Evolutionary conservation across 805 yeast genomes (phyloP).

Genomic region (Metschnikowia kunwiensis): DNA sequence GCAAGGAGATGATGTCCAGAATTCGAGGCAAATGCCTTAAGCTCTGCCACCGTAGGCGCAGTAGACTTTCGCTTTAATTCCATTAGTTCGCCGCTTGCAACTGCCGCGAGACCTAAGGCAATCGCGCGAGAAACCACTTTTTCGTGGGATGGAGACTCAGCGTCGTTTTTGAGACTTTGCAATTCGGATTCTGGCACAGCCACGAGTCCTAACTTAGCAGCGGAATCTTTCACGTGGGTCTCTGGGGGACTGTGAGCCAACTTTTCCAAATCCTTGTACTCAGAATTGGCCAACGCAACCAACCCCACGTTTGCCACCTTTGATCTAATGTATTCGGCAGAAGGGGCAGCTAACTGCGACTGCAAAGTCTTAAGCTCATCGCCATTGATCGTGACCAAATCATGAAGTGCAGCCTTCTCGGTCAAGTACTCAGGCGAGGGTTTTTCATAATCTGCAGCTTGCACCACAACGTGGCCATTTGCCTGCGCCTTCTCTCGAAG

Average conservation of each 20-base stretch:
- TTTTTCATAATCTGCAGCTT: conserved; percentile 2
- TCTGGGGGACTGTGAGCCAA: conserved; percentile 6
- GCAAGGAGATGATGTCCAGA: conserved; percentile 2
- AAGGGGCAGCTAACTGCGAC: conserved; percentile 2
- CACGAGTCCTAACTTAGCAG: conserved; percentile 6
- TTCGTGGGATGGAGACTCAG: conserved; percentile 8
- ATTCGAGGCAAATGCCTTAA: conserved; percentile 4
- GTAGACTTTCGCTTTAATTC: conserved; percentile 16
- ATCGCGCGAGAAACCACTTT: conserved; percentile 12
- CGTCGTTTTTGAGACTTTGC: conserved; percentile 1
- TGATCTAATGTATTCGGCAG: conserved; percentile 4
- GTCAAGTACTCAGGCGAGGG: conserved; percentile 9
- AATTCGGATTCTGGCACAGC: conserved; percentile 2
- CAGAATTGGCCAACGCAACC: conserved; percentile 13
- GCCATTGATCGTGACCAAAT: conserved; percentile 2
- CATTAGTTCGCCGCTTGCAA: conserved; percentile 3
- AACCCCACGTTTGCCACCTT: conserved; percentile 16
- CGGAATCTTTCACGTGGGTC: conserved; percentile 3
- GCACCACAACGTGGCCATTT: conserved; percentile 3
- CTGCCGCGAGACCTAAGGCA: conserved; percentile 11
- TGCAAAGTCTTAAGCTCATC: conserved; percentile 1
- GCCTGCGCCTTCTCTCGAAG: conserved; percentile 6
- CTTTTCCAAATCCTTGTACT: conserved; percentile 9
- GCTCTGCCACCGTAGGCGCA: conserved; percentile 9
- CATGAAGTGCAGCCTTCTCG: conserved; percentile 7